phyloP scores from a whole-genome alignment of 202 grass and related monocot species.

The Cymbopogon flexuosus region DNA sequence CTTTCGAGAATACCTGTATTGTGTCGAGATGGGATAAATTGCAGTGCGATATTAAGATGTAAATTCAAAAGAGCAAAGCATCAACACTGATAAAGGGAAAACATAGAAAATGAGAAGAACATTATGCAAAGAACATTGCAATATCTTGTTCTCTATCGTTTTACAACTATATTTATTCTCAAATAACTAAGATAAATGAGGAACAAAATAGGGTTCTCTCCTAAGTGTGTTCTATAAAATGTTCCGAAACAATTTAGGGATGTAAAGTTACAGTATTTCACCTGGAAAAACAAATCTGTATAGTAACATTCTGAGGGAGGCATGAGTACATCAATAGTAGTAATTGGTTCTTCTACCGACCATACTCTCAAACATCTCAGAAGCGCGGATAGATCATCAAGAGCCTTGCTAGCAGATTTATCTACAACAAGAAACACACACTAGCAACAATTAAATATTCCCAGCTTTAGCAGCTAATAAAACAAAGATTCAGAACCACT shows the following conservation, averaged over 20 bases:
- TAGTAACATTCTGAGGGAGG: conserved; percentile 92
- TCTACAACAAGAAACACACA: conserved; percentile 46
- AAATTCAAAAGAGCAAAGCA: conserved; percentile 9
- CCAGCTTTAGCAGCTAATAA: not conserved
- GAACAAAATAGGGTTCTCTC: not conserved
- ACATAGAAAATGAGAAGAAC: not conserved
- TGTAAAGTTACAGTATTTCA: conserved; percentile 21
- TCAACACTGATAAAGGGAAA: not conserved
- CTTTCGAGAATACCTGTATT: conserved; percentile 83
- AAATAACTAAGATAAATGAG: not conserved
- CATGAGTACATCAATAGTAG: conserved; percentile 89
- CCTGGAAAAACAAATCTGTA: conserved; percentile 84
- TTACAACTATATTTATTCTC: not conserved
- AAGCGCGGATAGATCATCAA: conserved; percentile 77
- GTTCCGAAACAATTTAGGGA: not conserved
- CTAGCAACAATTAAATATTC: conserved; percentile 16
- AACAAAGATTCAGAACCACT: conserved; percentile 22
- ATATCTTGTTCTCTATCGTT: not conserved
- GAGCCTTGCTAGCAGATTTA: conserved; percentile 77
- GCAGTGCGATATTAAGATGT: not conserved
- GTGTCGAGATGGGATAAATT: conserved; percentile 19
- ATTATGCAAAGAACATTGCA: not conserved
- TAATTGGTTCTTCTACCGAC: conserved; percentile 56
- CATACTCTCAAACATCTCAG: conserved; percentile 78
- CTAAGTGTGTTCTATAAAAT: not conserved